Evolutionary conservation across 1,284 basidiomycete species (phyloP), one percentile per base, ranked within the genome.

Genomic region (Sparassis latifolia): DNA sequence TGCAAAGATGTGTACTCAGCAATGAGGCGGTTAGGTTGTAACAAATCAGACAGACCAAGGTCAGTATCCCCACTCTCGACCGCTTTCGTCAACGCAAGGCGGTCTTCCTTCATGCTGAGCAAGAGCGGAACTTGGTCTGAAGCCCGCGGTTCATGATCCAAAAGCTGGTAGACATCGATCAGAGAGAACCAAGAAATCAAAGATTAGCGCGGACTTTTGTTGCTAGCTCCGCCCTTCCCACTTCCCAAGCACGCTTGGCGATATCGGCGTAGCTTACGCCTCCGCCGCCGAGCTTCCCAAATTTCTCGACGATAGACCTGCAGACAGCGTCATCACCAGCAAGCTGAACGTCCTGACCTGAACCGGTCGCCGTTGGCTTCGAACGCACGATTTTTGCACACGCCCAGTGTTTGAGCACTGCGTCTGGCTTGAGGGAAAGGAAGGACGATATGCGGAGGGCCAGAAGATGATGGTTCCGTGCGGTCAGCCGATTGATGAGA

Each of bases 41-140:
- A 48, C 33, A 32, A 45, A 20, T 20, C 29, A 10, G 28, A 59
- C 79, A 45, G 58, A 94, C 93, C 86, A 1, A 99, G 78, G 68
- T 99, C 95, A 0, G 94, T 92, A 64, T 99, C 95, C 0, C 95
- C 94, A 55, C 92, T 95, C 57, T 94, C 90, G 10, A 97, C 87
- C 0, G 96, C 92, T 65, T 97, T 97, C 52, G 81, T 72, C 32
- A 99, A 72, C 3, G 96, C 97, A 2, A 94, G 69, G 53, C 82
- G 82, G 63, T 97, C 92, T 66, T 98, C 91, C 60, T 94, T 92
- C 97, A 99, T 99, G 51, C 80, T 82, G 30, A 98, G 73, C 48
- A 99, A 69, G 12, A 99, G 74, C 0, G 94, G 94, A 2, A 99
- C 95, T 64, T 98, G 94, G 66, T 97, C 92, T 0, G 89, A 92